A percentile compares a stretch with the other conserved stretches of the same genome.
Evolutionary conservation across 169 alveolate species (phyloP).

Genomic region (Eimeria acervulina): DNA sequence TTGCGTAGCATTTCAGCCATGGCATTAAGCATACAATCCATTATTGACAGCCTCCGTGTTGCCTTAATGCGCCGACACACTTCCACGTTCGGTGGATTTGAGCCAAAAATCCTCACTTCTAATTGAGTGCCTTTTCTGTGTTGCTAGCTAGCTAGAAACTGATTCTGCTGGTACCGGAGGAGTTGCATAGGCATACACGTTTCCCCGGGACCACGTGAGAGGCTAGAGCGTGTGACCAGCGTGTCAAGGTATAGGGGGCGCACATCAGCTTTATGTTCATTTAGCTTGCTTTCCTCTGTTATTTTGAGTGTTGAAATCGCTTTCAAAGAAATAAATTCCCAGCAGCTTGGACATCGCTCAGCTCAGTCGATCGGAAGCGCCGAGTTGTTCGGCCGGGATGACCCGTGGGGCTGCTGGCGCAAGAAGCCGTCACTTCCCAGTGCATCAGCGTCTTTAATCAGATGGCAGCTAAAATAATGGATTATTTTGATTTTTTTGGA

Average conservation of each 20-base stretch:
- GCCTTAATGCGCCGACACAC: neutral
- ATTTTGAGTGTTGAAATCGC: neutral
- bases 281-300: neutral
- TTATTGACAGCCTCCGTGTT: neutral
- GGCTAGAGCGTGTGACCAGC: neutral
- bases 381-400: slow-evolving; percentile 71
- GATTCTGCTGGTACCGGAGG: neutral
- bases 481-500: neutral
- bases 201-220: neutral
- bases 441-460: slow-evolving; percentile 16
- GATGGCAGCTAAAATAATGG: neutral
- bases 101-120: neutral
- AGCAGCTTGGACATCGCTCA: slow-evolving; percentile 35
- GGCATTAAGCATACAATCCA: neutral
- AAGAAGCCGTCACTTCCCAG: slow-evolving; percentile 34
- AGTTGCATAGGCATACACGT: neutral
- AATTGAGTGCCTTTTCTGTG: neutral
- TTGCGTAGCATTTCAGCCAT: too few relatives aligned
- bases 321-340: neutral
- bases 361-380: slow-evolving; percentile 65
- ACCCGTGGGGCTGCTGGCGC: slow-evolving; percentile 76
- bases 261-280: neutral
- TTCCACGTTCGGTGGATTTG: neutral
- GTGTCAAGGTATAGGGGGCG: neutral
- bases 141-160: neutral